phyloP scores from a whole-genome alignment of 73 alveolate species.

The Paramecium sonneborni region DNA sequence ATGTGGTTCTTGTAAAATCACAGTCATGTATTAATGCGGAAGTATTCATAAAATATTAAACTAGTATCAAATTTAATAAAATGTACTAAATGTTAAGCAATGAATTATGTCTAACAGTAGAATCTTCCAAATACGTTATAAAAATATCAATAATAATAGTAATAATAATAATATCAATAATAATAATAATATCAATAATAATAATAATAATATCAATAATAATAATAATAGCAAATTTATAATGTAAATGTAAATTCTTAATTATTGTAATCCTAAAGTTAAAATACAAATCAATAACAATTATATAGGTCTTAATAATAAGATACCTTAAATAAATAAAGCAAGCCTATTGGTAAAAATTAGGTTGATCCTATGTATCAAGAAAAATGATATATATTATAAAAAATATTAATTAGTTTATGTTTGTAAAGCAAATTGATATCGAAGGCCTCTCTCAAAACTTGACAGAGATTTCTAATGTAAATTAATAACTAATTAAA shows the following conservation, averaged over 20 bases:
- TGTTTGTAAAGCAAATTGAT: background rate
- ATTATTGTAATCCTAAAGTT: background rate
- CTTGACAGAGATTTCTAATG: background rate
- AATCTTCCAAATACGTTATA: background rate
- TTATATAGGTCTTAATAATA: background rate
- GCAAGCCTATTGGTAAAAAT: background rate
- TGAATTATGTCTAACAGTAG: background rate
- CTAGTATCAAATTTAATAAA: background rate
- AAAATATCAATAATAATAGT: background rate
- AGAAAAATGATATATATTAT: background rate
- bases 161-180: background rate
- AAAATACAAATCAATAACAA: background rate
- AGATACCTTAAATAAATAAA: background rate
- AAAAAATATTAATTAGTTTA: background rate
- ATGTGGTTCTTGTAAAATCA: background rate
- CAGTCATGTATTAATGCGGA: background rate
- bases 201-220: too few relatives aligned
- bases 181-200: background rate
- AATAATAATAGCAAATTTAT: background rate
- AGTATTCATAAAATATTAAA: background rate
- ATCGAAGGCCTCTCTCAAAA: background rate
- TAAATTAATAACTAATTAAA: background rate
- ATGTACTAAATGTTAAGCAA: background rate
- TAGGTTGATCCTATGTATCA: slow-evolving; percentile 11
- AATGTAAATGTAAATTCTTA: background rate